These are phyloP conservation scores for Globisporangium radiosum DNA, from an alignment of 352 stramenopile genomes.

Conservation along the genomic window DNA sequence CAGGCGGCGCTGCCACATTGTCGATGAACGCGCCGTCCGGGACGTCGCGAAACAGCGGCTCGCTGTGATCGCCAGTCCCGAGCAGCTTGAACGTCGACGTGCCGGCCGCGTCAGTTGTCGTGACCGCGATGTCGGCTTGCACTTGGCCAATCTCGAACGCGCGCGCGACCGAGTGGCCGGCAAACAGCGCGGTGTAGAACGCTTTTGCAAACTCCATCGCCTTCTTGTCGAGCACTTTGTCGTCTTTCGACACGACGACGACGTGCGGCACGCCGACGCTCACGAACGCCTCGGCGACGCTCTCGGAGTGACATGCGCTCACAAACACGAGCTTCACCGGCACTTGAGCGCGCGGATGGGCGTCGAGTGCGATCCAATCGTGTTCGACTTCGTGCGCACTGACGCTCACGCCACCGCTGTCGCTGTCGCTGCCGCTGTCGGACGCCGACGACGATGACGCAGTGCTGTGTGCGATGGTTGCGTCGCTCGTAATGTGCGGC, in stretches of 20 bases:
- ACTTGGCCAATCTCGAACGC: constrained; percentile 84
- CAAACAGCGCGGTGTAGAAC: constrained; percentile 87
- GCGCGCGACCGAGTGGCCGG: constrained; percentile 60
- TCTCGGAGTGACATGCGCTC: constrained; percentile 87
- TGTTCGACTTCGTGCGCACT: constrained; percentile 40
- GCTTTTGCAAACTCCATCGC: constrained; percentile 83
- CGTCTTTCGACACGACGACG: constrained; percentile 81
- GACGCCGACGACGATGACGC: not conserved
- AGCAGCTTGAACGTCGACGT: constrained; percentile 79
- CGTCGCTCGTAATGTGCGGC: constrained; percentile 5
- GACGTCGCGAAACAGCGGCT: constrained; percentile 65
- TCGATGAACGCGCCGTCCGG: constrained; percentile 46
- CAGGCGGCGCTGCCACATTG: constrained; percentile 39
- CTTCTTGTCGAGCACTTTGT: constrained; percentile 84
- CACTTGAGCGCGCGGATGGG: constrained; percentile 26
- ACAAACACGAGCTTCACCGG: constrained; percentile 85
- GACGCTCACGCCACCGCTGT: constrained; percentile 13
- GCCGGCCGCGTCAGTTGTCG: constrained; percentile 19
- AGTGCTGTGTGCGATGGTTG: not conserved
- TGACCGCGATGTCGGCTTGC: constrained; percentile 62
- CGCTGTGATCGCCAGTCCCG: constrained; percentile 64
- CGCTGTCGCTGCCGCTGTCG: constrained; percentile 4
- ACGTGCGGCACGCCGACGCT: constrained; percentile 86
- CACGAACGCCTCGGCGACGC: constrained; percentile 84
- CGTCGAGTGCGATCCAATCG: constrained; percentile 33